Conservation (phyloP, 2,329 filamentous ascomycete genomes). For the Zalaria sp. region DNA sequence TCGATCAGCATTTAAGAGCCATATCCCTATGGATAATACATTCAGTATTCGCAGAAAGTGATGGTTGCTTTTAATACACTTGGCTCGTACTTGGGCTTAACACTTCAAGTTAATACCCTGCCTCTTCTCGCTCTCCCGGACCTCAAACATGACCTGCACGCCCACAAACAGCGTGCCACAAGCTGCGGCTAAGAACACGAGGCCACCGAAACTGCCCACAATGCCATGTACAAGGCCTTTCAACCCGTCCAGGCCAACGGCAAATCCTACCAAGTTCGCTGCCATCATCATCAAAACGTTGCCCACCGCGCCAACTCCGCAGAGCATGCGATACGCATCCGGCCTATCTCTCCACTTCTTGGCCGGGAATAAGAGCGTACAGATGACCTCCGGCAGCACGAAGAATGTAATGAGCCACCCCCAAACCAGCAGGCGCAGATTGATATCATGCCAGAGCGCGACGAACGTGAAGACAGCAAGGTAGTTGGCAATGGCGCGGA, state of each 20-base stretch:
- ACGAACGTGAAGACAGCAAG: slow-evolving; percentile 89
- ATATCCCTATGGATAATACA: too few species aligned
- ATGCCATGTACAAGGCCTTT: slow-evolving; percentile 63
- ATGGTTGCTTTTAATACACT: too few species aligned
- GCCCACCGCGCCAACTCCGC: slow-evolving; percentile 62
- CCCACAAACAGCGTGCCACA: slow-evolving; percentile 69
- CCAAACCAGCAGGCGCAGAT: slow-evolving; percentile 82
- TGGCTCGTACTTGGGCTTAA: slow-evolving; percentile 22
- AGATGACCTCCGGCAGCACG: slow-evolving; percentile 76
- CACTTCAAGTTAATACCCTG: slow-evolving; percentile 75
- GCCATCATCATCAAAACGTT: slow-evolving; percentile 93
- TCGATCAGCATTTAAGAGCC: too few species aligned
- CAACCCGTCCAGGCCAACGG: slow-evolving; percentile 77
- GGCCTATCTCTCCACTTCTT: slow-evolving; percentile 56
- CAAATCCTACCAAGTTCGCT: slow-evolving; percentile 91
- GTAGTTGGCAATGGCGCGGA: slow-evolving; percentile 57
- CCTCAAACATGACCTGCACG: slow-evolving; percentile 92
- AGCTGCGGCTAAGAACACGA: slow-evolving; percentile 57
- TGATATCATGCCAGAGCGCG: slow-evolving; percentile 94
- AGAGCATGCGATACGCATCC: slow-evolving; percentile 64
- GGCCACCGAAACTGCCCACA: slow-evolving; percentile 58
- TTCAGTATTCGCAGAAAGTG: too few species aligned
- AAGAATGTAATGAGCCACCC: slow-evolving; percentile 94
- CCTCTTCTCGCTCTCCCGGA: slow-evolving; percentile 70
- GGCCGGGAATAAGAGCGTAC: slow-evolving; percentile 56